Base-by-base conservation (phyloP, 768 basidiomycete genomes). In the Naganishia randhawae region DNA sequence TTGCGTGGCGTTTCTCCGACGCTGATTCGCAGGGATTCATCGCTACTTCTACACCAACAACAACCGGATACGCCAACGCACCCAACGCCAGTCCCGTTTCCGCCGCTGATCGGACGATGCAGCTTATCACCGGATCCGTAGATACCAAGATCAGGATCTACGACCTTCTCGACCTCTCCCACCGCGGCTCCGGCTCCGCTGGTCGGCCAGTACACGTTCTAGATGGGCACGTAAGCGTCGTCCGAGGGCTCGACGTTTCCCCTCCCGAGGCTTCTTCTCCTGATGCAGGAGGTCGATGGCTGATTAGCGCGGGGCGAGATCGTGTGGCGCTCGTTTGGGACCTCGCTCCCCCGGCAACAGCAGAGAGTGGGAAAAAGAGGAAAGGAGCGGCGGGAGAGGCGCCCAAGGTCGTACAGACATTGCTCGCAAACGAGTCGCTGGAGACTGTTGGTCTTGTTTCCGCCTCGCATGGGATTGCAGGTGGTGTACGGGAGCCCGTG, bases 321-420 rank as follows among this genome's bases (percentile, higher is more conserved):
- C 88, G 91, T 9, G 92, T 98, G 0, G 89, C 92, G 22, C 81
- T 97, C 55, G 83, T 99, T 1, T 99, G 96, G 96, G 90, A 98
- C 74, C 82, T 96, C 79, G 31, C 71, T 71, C 53, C 61, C 14
- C 62, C 74, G 35, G 63, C 73, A 63, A 37, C 71, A 27, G 69
- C 54, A 14, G 71, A 70, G 10, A 50, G 71, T 8, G 76, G 74
- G 22, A 81, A 81, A 68, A 78, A 75, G 64, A 72, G 69, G n/a
- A 79, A 76, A 76, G 71, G 31, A 54, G 73, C 69, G 67, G 69
- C 54, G 50, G 67, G 54, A 53, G 73, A 53, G 51, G 69, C 54
- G 41, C 89, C 89, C 2, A 83, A 80, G 31, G 82, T 93, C 14
- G 83, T 85, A 25, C 90, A 88, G 73, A 96, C 94, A 1, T 85